Evolutionary conservation across 208 protist species (phyloP).

Genomic region (Crithidia fasciculata): DNA sequence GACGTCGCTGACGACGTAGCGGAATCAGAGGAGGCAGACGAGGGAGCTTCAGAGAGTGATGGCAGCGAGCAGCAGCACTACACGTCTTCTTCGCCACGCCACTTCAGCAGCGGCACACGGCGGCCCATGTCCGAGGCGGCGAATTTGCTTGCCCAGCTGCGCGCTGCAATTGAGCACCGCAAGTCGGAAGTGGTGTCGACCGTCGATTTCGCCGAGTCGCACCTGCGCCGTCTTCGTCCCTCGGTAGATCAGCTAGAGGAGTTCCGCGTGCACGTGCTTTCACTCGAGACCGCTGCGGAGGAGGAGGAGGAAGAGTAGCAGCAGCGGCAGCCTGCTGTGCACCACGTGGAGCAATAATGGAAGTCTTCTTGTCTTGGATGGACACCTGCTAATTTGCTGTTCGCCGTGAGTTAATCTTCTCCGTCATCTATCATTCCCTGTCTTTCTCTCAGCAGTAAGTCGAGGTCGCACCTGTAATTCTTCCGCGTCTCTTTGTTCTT

Average conservation of each 20-base stretch:
- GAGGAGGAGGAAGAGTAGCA: background rate
- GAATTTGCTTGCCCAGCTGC: background rate
- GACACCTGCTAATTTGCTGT: too few species aligned
- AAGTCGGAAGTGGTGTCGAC: constrained; percentile 2
- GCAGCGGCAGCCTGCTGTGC: too few species aligned
- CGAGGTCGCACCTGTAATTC: too few species aligned
- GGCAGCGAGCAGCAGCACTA: background rate
- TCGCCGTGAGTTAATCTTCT: too few species aligned
- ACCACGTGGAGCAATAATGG: too few species aligned
- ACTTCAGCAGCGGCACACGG: background rate
- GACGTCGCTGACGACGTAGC: background rate
- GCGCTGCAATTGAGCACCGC: background rate
- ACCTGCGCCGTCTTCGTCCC: constrained; percentile 4
- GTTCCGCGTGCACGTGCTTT: constrained; percentile 10
- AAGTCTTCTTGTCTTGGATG: too few species aligned
- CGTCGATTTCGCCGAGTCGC: background rate
- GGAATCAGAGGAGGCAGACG: constrained; percentile 2
- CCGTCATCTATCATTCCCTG: background rate
- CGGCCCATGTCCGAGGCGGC: constrained; percentile 12
- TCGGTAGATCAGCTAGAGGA: background rate
- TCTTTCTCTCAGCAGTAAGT: background rate
- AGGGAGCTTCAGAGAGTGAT: background rate
- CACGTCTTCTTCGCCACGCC: background rate
- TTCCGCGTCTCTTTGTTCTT: background rate
- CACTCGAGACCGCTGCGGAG: background rate